Evolutionary conservation across 805 yeast genomes (phyloP).

Genomic region (Saccharomycopsis oosterbeekiorum): DNA sequence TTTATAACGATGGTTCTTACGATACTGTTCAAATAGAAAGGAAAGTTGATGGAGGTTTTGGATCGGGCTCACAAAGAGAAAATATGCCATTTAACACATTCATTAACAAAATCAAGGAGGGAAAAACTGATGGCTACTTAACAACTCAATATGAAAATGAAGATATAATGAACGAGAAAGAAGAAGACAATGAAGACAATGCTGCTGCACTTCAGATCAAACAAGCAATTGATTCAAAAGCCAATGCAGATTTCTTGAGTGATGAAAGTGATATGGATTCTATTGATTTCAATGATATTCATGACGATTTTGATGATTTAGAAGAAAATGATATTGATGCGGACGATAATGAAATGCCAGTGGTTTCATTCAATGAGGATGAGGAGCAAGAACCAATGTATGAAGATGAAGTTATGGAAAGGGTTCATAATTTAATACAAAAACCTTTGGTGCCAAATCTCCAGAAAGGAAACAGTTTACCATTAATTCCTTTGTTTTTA

Average conservation of each 20-base stretch:
- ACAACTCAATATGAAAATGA: slow-evolving; percentile 54
- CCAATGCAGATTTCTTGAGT: slow-evolving; percentile 17
- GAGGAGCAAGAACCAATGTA: slow-evolving; percentile 24
- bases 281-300: slow-evolving; percentile 34
- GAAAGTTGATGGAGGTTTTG: slow-evolving; percentile 53
- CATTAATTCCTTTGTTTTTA: slow-evolving; percentile 35
- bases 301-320: slow-evolving; percentile 41
- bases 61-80: slow-evolving; percentile 48
- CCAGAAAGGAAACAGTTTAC: slow-evolving; percentile 23
- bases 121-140: slow-evolving; percentile 42
- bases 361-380: slow-evolving; percentile 17
- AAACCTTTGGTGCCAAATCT: slow-evolving; percentile 47
- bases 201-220: slow-evolving; percentile 15
- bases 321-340: slow-evolving; percentile 25
- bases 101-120: slow-evolving; percentile 31
- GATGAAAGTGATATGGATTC: slow-evolving; percentile 25
- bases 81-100: slow-evolving; percentile 43
- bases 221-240: neutral
- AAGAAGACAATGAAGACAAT: slow-evolving; percentile 18
- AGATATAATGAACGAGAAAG: slow-evolving; percentile 21
- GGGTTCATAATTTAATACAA: slow-evolving; percentile 45
- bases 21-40: slow-evolving; percentile 45
- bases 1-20: slow-evolving; percentile 23
- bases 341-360: slow-evolving; percentile 18
- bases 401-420: slow-evolving; percentile 28